Conservation (phyloP, 768 basidiomycete genomes). For the Kwoniella pini region DNA sequence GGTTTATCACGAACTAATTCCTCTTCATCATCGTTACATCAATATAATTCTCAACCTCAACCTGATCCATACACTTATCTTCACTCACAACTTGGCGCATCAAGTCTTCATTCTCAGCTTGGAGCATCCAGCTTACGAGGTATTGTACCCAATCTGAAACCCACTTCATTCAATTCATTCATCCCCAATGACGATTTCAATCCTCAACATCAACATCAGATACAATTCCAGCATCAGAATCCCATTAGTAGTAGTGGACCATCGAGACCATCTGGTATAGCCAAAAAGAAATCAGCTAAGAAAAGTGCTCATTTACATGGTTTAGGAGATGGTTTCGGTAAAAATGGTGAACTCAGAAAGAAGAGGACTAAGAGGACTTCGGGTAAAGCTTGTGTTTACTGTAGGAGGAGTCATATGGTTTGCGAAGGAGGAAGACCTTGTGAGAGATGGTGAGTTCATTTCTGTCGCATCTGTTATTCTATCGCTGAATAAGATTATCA, state of each 20-base stretch:
- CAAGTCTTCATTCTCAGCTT: slow-evolving; percentile 1
- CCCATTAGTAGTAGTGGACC: not conserved
- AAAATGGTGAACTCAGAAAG: slow-evolving; percentile 24
- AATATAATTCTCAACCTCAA: slow-evolving; percentile 3
- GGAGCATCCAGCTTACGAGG: slow-evolving; percentile 6
- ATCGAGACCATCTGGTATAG: slow-evolving; percentile 8
- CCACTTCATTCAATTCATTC: slow-evolving; percentile 6
- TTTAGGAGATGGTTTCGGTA: slow-evolving; percentile 1
- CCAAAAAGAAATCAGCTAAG: slow-evolving; percentile 11
- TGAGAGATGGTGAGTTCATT: slow-evolving; percentile 75
- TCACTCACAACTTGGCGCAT: slow-evolving; percentile 11
- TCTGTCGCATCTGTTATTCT: slow-evolving; percentile 13
- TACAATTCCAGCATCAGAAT: not conserved
- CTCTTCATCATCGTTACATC: slow-evolving; percentile 8
- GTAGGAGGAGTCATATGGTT: slow-evolving; percentile 65
- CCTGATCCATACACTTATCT: not conserved
- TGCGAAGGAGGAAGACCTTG: slow-evolving; percentile 64
- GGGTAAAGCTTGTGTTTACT: slow-evolving; percentile 84
- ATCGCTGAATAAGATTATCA: slow-evolving; percentile 49
- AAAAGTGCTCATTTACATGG: not conserved
- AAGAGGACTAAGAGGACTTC: slow-evolving; percentile 37
- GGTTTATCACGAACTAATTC: slow-evolving; percentile 10
- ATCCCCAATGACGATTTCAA: slow-evolving; percentile 6
- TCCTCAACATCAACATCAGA: not conserved
- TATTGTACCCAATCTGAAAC: slow-evolving; percentile 5